Evolutionary conservation across 2,329 filamentous ascomycete genomes (phyloP), one percentile per base, ranked within the genome.

Genomic region (Coniochaeta sp.): DNA sequence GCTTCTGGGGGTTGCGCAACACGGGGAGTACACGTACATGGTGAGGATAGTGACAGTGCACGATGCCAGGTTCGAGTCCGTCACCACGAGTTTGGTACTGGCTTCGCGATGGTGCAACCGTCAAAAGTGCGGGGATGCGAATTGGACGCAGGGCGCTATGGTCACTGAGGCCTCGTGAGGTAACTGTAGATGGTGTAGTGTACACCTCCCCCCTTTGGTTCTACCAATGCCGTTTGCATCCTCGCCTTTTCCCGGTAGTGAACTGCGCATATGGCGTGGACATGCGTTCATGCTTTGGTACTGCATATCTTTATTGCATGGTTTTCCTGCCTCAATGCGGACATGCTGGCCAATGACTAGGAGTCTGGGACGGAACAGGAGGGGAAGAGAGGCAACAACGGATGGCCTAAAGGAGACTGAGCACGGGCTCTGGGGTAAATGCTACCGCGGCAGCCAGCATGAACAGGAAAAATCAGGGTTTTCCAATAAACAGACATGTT

Each of bases 371-470:
- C 9, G 47, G 47, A 52, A 52, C 47, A 52, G 47, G 47, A 52
- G 47, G 47, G 47, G 47, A 47, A 47, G 38, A 40, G 38, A 40
- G 38, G 38, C 43, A 31, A 26, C 26, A 31, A 12, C 24, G 47
- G 24, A 52, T 52, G 47, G 6, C 47, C 47, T 26, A 28, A 52
- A 52, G 47, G 6, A 52, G 47, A 52, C 26, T 17, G 26, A 52
- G 47, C 47, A 52, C 47, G 47, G 47, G 22, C 47, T 52, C 47
- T 52, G 47, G 47, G 47, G 47, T 52, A 52, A 52, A 52, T 52
- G 47, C 47, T 52, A 52, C 47, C 11, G 24, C 47, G 47, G 47
- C 47, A 52, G 47, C 47, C 43, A 47, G 43, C 43, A 47, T 24
- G 19, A 52, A 52, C 24, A 22, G 17, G 31, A 22, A 14, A 8